Percentiles rank a stretch among this genome's conserved stretches.
Conservation (phyloP, 805 yeast genomes). For the Candida silvicultrix region DNA sequence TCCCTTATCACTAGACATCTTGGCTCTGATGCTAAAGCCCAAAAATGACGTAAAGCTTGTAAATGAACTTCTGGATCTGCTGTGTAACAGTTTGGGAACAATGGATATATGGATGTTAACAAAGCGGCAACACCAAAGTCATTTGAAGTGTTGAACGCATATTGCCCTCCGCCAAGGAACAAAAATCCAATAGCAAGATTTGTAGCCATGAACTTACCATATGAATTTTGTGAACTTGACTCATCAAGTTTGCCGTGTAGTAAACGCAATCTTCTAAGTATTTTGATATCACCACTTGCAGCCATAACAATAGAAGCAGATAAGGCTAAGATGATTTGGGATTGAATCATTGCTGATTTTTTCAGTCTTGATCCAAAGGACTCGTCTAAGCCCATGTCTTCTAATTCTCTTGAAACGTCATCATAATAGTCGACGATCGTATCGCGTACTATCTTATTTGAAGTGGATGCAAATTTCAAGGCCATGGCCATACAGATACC, state of each 20-base stretch:
- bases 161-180: constrained; percentile 90
- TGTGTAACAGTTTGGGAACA: constrained; percentile 43
- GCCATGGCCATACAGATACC: constrained; percentile 77
- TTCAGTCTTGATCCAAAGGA: constrained; percentile 54
- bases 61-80: constrained; percentile 54
- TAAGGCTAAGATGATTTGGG: constrained; percentile 55
- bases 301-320: constrained; percentile 76
- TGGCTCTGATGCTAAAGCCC: constrained; percentile 80
- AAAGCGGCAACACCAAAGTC: constrained; percentile 63
- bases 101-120: constrained; percentile 72
- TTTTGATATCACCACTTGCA: constrained; percentile 83
- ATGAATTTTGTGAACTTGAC: constrained; percentile 27
- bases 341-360: constrained; percentile 42
- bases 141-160: constrained; percentile 56
- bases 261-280: constrained; percentile 64
- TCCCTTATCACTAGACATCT: constrained; percentile 78
- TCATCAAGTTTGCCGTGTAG: constrained; percentile 43
- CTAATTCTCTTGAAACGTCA: constrained; percentile 7
- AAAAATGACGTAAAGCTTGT: constrained; percentile 83
- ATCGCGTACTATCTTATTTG: constrained; percentile 44
- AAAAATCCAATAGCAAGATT: constrained; percentile 83
- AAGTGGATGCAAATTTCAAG: constrained; percentile 68
- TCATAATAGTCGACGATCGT: constrained; percentile 42
- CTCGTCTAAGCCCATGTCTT: constrained; percentile 19
- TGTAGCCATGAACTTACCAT: constrained; percentile 70